These are phyloP conservation scores for Perkinsus chesapeaki DNA, from an alignment of 169 alveolate species.

Conservation along the genomic window DNA sequence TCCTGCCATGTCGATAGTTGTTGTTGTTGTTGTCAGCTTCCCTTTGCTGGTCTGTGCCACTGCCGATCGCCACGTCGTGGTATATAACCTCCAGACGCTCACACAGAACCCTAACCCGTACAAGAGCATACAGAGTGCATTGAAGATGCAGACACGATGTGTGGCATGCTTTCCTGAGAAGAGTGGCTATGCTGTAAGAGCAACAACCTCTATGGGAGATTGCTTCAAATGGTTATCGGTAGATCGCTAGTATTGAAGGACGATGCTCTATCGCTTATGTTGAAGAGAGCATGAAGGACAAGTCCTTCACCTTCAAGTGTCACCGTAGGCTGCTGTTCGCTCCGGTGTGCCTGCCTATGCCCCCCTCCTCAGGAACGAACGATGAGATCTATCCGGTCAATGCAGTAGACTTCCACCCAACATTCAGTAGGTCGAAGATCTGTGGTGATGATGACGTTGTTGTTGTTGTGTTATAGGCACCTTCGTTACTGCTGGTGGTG, in stretches of 20 bases:
- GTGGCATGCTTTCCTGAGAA: slow-evolving; percentile 60
- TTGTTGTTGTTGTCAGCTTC: background rate
- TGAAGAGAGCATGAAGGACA: slow-evolving; percentile 47
- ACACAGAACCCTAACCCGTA: slow-evolving; percentile 39
- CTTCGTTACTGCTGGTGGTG: slow-evolving; percentile 74
- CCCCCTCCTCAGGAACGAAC: background rate
- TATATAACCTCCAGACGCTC: slow-evolving; percentile 42
- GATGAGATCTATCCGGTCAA: slow-evolving; percentile 54
- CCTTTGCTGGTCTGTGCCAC: slow-evolving; percentile 49
- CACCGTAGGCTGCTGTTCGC: slow-evolving; percentile 28
- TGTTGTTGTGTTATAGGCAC: slow-evolving; percentile 33
- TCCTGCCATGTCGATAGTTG: slow-evolving; percentile 5
- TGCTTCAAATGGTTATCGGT: background rate
- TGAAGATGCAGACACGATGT: slow-evolving; percentile 61
- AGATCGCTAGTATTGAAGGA: slow-evolving; percentile 56
- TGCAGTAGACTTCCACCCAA: slow-evolving; percentile 60
- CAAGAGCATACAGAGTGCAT: slow-evolving; percentile 52
- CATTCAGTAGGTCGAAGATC: slow-evolving; percentile 13
- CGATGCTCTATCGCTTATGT: slow-evolving; percentile 69
- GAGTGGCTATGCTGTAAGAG: slow-evolving; percentile 69
- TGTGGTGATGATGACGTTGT: background rate
- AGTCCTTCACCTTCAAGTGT: slow-evolving; percentile 65
- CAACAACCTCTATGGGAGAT: background rate
- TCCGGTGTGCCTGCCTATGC: background rate
- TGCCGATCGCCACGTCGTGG: slow-evolving; percentile 37